Evolutionary conservation across 768 basidiomycete species (phyloP), one percentile per base, ranked within the genome.

Genomic region (Suillus brevipes): DNA sequence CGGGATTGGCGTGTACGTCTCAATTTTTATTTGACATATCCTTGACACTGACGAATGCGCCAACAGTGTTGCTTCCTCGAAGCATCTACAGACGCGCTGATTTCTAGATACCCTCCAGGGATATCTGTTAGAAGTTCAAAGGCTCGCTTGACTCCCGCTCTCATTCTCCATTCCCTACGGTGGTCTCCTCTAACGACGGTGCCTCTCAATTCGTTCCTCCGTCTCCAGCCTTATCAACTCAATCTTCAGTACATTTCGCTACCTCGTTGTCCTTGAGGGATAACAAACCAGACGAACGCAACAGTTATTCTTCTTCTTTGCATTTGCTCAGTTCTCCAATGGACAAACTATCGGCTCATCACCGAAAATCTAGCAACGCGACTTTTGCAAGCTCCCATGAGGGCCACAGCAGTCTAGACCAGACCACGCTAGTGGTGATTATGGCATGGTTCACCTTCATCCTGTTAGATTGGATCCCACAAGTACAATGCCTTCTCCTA

Each of bases 41-140:
- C 28, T 20, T 40, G 57, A 58, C 16, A 16, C 43, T 61, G 47
- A 67, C 42, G 6, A 25, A 12, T 38, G 36, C 9, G 45, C 49
- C 57, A 40, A 34, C 18, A 92, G 91, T 10, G 94, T 94, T 74
- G 95, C 93, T 28, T 91, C 95, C 0, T 95, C 92, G 58, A 99
- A 98, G 77, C 96, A 98, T 75, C 81, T 97, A 7, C 97, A 98
- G 78, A 99, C 97, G 0, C 84, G 88, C 18, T 85, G 97, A 18
- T 94, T 94, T 82, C 80, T 98, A 31, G 89, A 95, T 67, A 95
- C 94, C 2, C 83, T 99, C 10, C 83, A 89, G 70, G 83, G 88
- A 1, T 97, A 95, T 75, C 79, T 99, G 25, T 70, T 84, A 28
- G 96, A 99, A 64, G 84, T 95, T 31, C 91, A 95, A 75, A 82